Base-by-base conservation (phyloP, 768 basidiomycete genomes). In the Holtermannia corniformis region DNA sequence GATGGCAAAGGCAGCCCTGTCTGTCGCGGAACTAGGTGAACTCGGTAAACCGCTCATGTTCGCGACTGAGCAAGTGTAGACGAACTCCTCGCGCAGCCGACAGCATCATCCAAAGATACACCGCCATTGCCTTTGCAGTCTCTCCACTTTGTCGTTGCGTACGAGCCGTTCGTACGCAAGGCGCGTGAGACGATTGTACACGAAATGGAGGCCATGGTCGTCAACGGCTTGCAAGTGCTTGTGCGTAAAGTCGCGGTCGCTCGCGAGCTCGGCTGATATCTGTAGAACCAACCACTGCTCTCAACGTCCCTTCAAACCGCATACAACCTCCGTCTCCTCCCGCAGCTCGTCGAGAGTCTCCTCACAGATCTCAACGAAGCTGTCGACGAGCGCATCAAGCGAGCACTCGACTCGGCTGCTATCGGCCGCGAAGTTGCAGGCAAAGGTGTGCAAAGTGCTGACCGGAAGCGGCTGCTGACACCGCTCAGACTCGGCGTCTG, bases 241-340 rank as follows among this genome's bases (percentile, higher is more conserved):
- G 93, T n/a, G n/a, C n/a, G n/a, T n/a, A 92, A 58, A 50, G 83
- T 59, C 27, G 22, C 45, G 45, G 24, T 16, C 51, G 37, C 58
- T 26, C 19, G 14, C 40, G 42, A 25, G 28, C 19, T 12, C 21
- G 3, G 16, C 25, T 41, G 14, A 37, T 21, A 14, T 14, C 41
- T 48, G 2, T 57, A 95, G 91, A 86, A 97, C 64, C 90, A 88
- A 73, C 82, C 89, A 1, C 73, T 93, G 16, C 78, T 99, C 1
- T 89, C 92, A 0, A 91, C 89, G 1, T 89, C 93, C 0, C 78
- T 99, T 12, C 95, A 97, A 76, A 96, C 90, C 1, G 91, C 93
- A 3, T 86, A 89, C 72, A 99, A 96, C 67, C 80, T 99, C 13
- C 79, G 85, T 24, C 80, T 87, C 14, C 77, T 99, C 11, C 87